Evolutionary conservation across 2,329 filamentous ascomycete genomes (phyloP).

Genomic region (Colletotrichum aenigma): DNA sequence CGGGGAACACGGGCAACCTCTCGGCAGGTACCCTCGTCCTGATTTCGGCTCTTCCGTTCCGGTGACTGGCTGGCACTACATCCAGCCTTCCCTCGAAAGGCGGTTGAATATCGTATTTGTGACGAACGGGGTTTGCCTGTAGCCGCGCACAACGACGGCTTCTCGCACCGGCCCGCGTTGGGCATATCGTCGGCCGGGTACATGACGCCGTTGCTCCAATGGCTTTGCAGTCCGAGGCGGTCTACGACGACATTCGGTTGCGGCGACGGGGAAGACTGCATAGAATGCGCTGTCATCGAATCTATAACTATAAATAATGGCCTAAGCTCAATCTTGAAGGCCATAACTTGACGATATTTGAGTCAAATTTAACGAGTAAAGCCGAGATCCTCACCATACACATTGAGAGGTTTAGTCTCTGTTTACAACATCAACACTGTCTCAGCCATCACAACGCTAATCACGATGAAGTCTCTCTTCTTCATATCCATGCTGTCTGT

Average conservation of each 20-base stretch:
- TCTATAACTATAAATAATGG: neutral
- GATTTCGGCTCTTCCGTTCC: neutral
- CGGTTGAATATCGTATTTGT: neutral
- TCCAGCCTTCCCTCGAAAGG: neutral
- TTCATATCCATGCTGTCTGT: neutral
- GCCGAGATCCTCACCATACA: neutral
- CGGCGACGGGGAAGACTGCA: neutral
- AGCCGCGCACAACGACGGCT: neutral
- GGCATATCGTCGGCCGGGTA: constrained; percentile 1
- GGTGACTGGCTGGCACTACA: neutral
- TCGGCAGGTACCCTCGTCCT: constrained; percentile 1
- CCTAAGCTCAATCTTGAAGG: neutral
- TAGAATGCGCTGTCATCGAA: neutral
- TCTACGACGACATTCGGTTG: neutral
- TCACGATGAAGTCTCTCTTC: neutral
- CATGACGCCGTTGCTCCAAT: neutral
- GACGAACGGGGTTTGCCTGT: neutral
- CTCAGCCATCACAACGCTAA: neutral
- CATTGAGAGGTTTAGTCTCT: neutral
- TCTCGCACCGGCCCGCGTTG: constrained; percentile 4
- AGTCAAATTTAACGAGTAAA: neutral
- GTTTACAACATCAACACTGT: neutral
- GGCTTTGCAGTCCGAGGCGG: neutral
- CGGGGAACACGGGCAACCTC: neutral
- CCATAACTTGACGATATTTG: neutral